phyloP scores from a whole-genome alignment of 805 yeast species.

The Torulaspora delbrueckii region DNA sequence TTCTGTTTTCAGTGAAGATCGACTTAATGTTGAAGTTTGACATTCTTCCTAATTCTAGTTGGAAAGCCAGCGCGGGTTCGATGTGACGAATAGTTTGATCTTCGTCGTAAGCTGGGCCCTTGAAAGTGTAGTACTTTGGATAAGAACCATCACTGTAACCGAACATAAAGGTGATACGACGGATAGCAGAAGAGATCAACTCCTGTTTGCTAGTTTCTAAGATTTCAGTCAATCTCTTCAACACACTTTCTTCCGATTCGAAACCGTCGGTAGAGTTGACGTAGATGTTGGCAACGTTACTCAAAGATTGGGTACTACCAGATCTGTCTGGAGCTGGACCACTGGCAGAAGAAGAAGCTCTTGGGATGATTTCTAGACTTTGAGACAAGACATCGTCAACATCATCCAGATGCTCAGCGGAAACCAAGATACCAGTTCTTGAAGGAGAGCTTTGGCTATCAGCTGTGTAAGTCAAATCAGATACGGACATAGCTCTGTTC shows the following conservation, averaged over 20 bases:
- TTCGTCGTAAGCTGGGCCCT: constrained; percentile 79
- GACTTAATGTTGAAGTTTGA: constrained; percentile 94
- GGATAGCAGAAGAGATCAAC: constrained; percentile 63
- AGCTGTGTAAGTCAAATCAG: constrained; percentile 83
- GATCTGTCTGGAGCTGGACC: constrained; percentile 50
- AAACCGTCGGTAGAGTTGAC: constrained; percentile 72
- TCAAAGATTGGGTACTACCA: constrained; percentile 40
- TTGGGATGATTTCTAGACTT: constrained; percentile 69
- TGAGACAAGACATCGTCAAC: constrained; percentile 75
- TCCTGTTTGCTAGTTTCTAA: constrained; percentile 67
- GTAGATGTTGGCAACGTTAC: constrained; percentile 80
- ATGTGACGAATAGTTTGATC: constrained; percentile 94
- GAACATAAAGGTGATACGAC: constrained; percentile 89
- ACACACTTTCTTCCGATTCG: constrained; percentile 61
- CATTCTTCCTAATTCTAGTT: constrained; percentile 88
- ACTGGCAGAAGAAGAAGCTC: constrained; percentile 35
- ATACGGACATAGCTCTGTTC: constrained; percentile 87
- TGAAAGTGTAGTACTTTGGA: constrained; percentile 94
- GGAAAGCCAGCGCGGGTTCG: constrained; percentile 97
- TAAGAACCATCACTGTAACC: constrained; percentile 80
- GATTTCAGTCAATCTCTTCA: constrained; percentile 57
- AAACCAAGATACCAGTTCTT: constrained; percentile 80
- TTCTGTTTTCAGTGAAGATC: constrained; percentile 91
- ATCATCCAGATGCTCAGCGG: constrained; percentile 81
- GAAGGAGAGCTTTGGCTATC: constrained; percentile 61